Evolutionary conservation across 2,329 filamentous ascomycete genomes (phyloP), one percentile per base, ranked within the genome.

Genomic region (Tolypocladium amazonense): DNA sequence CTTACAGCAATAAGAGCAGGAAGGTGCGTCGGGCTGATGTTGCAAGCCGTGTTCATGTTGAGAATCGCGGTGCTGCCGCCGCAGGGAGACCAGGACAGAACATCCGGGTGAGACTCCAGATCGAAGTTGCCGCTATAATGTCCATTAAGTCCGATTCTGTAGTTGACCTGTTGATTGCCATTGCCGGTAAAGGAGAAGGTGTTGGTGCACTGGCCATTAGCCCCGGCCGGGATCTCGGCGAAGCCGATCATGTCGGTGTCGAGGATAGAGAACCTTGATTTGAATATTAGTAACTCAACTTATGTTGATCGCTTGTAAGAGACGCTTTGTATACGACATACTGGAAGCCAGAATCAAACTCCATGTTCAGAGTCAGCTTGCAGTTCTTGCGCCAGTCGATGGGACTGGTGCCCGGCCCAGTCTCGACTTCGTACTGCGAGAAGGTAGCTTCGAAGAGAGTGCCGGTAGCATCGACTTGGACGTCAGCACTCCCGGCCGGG

Each of bases 21-120:
- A 2, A 64, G 62, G 20, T 60, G 25, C 1, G 67, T 67, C 8
- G 67, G 67, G 14, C 53, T 60, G 18, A 69, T 63, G 60, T 61
- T 61, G 63, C 65, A 68, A 39, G 67, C 65, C 5, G 67, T 67
- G 59, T 69, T 69, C 65, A 69, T 66, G 63, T 69, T 69, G 35
- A 69, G 61, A 57, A 69, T 69, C 11, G 67, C 66, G 4, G 65
- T 67, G 63, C 64, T 65, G 58, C 66, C 66, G 38, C 66, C 65
- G 61, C 67, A 69, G 0, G 62, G 65, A 14, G 67, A 69, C 65
- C 64, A 67, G 14, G 62, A 64, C 14, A 55, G 38, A 39, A 67
- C 58, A 27, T 65, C 65, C 4, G 66, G 54, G 23, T 55, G 59
- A 25, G 63, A 61, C 55, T 63, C 58, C 1, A 68, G 60, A 27